phyloP scores from a whole-genome alignment of 495 filamentous ascomycete species.

The Podospora didyma region DNA sequence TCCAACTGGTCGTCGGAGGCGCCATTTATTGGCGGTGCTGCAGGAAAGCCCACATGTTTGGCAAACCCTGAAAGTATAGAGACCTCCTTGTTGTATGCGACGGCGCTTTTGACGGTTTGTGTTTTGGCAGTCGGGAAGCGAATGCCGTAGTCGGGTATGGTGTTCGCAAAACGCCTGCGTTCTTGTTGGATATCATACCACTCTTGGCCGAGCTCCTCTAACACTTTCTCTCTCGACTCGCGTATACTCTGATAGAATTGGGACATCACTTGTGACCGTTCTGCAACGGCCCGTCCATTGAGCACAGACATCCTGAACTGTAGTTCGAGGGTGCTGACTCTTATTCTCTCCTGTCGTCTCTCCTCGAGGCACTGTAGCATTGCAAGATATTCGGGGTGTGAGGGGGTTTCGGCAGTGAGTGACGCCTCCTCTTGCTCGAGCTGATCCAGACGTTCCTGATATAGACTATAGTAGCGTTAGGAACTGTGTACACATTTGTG shows the following conservation, averaged over 20 bases:
- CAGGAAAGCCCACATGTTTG: slow-evolving; percentile 92
- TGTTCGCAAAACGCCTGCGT: slow-evolving; percentile 73
- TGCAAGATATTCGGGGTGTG: slow-evolving; percentile 83
- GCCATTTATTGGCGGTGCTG: slow-evolving; percentile 75
- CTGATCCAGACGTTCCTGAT: slow-evolving; percentile 78
- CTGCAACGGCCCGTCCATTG: slow-evolving; percentile 68
- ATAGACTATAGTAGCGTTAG: slow-evolving; percentile 56
- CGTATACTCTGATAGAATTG: slow-evolving; percentile 83
- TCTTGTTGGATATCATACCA: slow-evolving; percentile 92
- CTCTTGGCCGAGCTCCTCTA: slow-evolving; percentile 74
- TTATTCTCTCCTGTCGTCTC: slow-evolving; percentile 72
- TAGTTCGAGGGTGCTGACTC: slow-evolving; percentile 65
- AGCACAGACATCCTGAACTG: slow-evolving; percentile 69
- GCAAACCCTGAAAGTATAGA: slow-evolving; percentile 85
- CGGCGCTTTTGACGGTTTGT: slow-evolving; percentile 71
- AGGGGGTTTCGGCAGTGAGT: slow-evolving; percentile 67
- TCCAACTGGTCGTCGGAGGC: slow-evolving; percentile 71
- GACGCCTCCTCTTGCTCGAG: slow-evolving; percentile 80
- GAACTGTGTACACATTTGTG: no score
- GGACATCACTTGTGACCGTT: slow-evolving; percentile 74
- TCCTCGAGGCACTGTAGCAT: slow-evolving; percentile 81
- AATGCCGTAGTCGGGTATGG: slow-evolving; percentile 74
- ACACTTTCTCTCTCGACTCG: slow-evolving; percentile 72
- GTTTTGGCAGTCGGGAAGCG: slow-evolving; percentile 66
- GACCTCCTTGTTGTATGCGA: slow-evolving; percentile 90